Base-by-base conservation (phyloP, 2,329 filamentous ascomycete genomes). In the Nectriaceae sp. region DNA sequence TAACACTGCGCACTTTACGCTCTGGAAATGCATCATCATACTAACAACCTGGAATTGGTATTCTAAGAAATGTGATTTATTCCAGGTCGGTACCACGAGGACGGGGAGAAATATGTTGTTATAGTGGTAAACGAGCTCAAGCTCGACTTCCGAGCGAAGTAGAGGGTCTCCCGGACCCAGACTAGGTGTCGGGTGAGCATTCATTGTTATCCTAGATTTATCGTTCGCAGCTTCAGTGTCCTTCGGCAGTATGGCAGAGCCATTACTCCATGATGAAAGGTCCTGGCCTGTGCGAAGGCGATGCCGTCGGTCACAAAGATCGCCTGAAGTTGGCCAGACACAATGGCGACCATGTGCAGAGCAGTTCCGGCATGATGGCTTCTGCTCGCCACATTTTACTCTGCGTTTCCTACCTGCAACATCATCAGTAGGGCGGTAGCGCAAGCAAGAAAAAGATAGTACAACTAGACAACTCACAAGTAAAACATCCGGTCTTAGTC, bases 371-470 rank as follows among this genome's bases (percentile, higher is more conserved):
- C 49, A 52, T 3, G 6, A 52, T 21, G 49, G 45, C 41, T 41
- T 44, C 31, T 52, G 45, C 22, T 52, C 49, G 18, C 45, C 45
- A 26, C 49, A 52, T 16, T 52, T 52, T 15, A 52, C 49, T 21
- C 41, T 44, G 21, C 49, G 45, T 31, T 38, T 52, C 19, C 49
- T 40, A 33, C 49, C 49, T 52, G 20, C 13, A 18, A 33, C 13
- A 16, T 5, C 13, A 10, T 42, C 21, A 42, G 24, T 22, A 35
- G 31, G 11, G 37, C 1, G 20, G 33, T 37, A 6, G 33, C 33
- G 33, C 6, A 6, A 37, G 10, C 10, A 11, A 37, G 16, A 16
- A 37, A 6, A 37, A 37, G 33, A 18, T 15, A 8, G 8, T 15
- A 15, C 8, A 31, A 31, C 15, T n/a, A 15, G 19, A 11, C 3